Evolutionary conservation across 2,329 filamentous ascomycete genomes (phyloP).

Genomic region (Verticillium isaacii): DNA sequence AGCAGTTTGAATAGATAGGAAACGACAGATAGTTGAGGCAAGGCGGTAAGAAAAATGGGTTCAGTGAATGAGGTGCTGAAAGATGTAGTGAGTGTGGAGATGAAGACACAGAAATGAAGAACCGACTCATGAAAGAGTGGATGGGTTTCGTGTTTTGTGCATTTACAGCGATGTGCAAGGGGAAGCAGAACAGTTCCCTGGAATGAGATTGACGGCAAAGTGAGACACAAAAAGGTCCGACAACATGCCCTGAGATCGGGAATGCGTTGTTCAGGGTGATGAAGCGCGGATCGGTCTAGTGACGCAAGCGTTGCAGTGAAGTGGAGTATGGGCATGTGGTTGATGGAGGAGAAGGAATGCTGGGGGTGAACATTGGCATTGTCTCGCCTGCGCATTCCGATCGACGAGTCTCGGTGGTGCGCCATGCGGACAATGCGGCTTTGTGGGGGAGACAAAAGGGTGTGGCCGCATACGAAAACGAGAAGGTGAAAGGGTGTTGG

Average conservation of each 20-base stretch:
- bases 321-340: conserved; percentile 14
- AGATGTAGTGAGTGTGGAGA: not conserved
- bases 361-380: not conserved
- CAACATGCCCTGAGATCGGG: not conserved
- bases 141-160: not conserved
- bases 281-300: not conserved
- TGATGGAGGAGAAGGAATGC: conserved; percentile 12
- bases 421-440: not conserved
- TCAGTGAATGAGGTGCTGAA: no score
- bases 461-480: not conserved
- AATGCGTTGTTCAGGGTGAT: not conserved
- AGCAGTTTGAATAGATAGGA: not conserved
- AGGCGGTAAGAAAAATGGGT: not conserved
- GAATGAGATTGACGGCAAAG: not conserved
- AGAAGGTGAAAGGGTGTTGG: not conserved
- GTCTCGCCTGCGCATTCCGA: not conserved
- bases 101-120: not conserved
- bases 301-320: conserved; percentile 4
- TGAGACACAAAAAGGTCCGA: not conserved
- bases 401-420: not conserved
- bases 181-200: not conserved
- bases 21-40: not conserved
- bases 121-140: not conserved
- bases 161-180: not conserved
- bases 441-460: not conserved